Base-by-base conservation (phyloP, 495 filamentous ascomycete species). In the Hypoxylon perforatum region DNA sequence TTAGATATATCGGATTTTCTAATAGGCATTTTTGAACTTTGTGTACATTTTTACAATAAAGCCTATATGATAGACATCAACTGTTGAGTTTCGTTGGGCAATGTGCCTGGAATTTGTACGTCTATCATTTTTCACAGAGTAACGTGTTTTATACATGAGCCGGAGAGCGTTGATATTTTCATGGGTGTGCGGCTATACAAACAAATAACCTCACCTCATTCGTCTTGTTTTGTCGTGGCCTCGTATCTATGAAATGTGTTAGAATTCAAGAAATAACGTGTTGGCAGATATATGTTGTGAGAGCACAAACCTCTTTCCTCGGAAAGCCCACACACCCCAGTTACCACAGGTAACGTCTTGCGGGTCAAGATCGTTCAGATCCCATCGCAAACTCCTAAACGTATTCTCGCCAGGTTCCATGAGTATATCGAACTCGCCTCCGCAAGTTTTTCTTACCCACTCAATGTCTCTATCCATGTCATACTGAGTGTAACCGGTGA, bases 261-360 rank as follows among this genome's bases (percentile, higher is more conserved):
- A 83, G 76, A 63, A 71, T 38, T 19, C 22, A 33, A 7, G 30
- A 35, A 5, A 17, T 25, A 25, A 44, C 35, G 61, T 14, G 14
- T 7, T 30, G 38, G 19, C 5, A 33, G 15, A 4, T 12, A n/a
- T 47, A n/a, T 25, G 55, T 59, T 45, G 14, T 36, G 49, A 55
- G 28, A 76, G 30, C 62, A 83, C 87, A 71, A 89, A 97, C 88
- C 95, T 90, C 87, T 99, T 99, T 64, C 95, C 95, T 75, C 95
- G 86, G 80, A 99, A 98, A 25, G 89, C 92, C 93, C 94, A 99
- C 15, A 96, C 77, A 4, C 95, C 95, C 93, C 92, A 99, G 75
- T 99, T 99, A 41, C 94, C 93, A 74, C 91, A 93, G 64, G 90
- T 97, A 64, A 98, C 83, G 79, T 99, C 96, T 67, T 94, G 90